Evolutionary conservation across 345 rosid species (phyloP).

Genomic region (Cardamine resedifolia): DNA sequence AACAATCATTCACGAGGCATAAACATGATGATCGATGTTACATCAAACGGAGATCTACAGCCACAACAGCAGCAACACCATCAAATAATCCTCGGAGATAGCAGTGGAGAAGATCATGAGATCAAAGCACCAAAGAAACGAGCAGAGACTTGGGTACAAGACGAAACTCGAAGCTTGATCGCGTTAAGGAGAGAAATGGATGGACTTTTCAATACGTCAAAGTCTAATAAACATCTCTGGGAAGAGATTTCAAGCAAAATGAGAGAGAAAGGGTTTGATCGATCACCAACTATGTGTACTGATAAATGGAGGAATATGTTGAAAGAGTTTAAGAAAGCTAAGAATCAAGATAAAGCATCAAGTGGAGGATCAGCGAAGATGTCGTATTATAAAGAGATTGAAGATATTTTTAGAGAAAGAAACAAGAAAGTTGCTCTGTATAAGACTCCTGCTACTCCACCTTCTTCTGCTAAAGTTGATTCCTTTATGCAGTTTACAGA

Average conservation of each 20-base stretch:
- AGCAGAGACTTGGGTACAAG: slow-evolving; percentile 98
- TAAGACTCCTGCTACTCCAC: slow-evolving; percentile 46
- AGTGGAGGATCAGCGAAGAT: slow-evolving; percentile 69
- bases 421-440: slow-evolving; percentile 49
- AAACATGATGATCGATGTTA: slow-evolving; percentile 79
- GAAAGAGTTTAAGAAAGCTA: slow-evolving; percentile 92
- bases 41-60: slow-evolving; percentile 50
- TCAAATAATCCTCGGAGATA: slow-evolving; percentile 66
- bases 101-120: slow-evolving; percentile 80
- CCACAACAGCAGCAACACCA: slow-evolving; percentile 46
- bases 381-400: slow-evolving; percentile 92
- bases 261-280: slow-evolving; percentile 93
- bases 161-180: slow-evolving; percentile 81
- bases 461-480: slow-evolving; percentile 64
- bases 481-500: slow-evolving; percentile 86
- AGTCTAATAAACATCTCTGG: slow-evolving; percentile 97
- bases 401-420: slow-evolving; percentile 78
- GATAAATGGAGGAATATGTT: slow-evolving; percentile 98
- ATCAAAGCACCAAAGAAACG: slow-evolving; percentile 84
- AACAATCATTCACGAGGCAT: slow-evolving; percentile 43
- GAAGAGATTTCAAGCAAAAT: slow-evolving; percentile 80
- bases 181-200: slow-evolving; percentile 77
- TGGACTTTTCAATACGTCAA: slow-evolving; percentile 79
- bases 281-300: slow-evolving; percentile 95
- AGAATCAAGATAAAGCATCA: slow-evolving; percentile 58